These are phyloP conservation scores for Trametes polyzona DNA, from an alignment of 1,284 basidiomycete genomes.

Conservation along the genomic window DNA sequence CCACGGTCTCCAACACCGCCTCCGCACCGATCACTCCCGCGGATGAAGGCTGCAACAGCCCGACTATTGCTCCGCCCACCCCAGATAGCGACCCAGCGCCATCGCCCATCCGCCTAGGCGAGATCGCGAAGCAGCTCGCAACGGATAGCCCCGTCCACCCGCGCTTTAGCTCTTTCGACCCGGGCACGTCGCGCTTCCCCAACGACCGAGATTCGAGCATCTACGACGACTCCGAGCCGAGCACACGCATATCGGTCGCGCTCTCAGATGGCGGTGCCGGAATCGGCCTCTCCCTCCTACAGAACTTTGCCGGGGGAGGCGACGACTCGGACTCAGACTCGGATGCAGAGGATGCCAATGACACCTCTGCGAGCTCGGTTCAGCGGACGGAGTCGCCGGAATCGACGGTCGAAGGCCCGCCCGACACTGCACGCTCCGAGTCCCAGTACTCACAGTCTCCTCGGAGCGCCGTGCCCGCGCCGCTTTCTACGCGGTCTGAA, in stretches of 20 bases:
- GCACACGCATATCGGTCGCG: conserved; percentile 36
- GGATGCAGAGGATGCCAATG: conserved; percentile 15
- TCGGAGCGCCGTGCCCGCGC: not conserved
- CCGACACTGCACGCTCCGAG: conserved; percentile 5
- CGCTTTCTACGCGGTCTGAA: conserved; percentile 3
- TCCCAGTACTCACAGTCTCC: conserved; percentile 25
- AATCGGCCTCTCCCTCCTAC: conserved; percentile 69
- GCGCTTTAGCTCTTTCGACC: conserved; percentile 12
- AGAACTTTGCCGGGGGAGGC: conserved; percentile 45
- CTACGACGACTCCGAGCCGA: conserved; percentile 31
- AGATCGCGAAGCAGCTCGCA: conserved; percentile 21
- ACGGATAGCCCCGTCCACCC: conserved; percentile 19
- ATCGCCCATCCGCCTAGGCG: conserved; percentile 13
- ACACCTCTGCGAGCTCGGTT: conserved; percentile 1
- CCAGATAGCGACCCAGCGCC: conserved; percentile 5
- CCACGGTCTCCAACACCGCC: conserved; percentile 18
- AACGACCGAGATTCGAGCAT: conserved; percentile 19
- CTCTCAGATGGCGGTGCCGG: conserved; percentile 62
- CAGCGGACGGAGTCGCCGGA: conserved; percentile 16
- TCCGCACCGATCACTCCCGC: conserved; percentile 33
- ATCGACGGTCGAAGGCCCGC: conserved; percentile 18
- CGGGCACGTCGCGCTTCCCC: conserved; percentile 11
- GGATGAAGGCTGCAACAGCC: conserved; percentile 19
- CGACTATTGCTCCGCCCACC: conserved; percentile 14
- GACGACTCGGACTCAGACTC: conserved; percentile 35